Percentiles rank a stretch among this genome's conserved stretches.
phyloP scores from a whole-genome alignment of 2,329 filamentous ascomycete species.

The Elsinoe perseae region DNA sequence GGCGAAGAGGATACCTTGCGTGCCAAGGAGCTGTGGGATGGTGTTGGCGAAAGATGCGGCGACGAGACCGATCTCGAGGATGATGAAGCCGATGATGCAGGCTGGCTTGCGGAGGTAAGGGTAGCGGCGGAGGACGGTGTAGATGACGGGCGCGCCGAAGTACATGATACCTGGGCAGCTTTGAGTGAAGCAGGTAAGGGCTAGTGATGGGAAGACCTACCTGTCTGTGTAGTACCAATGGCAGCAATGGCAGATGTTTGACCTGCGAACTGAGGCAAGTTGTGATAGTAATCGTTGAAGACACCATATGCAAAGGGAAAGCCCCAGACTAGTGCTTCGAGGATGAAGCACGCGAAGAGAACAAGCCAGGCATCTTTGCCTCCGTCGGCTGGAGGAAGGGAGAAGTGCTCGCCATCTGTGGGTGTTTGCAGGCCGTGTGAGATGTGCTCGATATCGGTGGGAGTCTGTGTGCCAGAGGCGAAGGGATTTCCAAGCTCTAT shows the following conservation, averaged over 20 bases:
- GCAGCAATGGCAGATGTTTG: conserved; percentile 33
- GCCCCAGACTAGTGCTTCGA: conserved; percentile 26
- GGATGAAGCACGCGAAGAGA: conserved; percentile 37
- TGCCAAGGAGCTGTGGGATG: conserved; percentile 32
- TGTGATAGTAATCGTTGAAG: conserved; percentile 24
- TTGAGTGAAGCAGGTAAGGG: no score
- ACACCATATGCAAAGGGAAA: conserved; percentile 24
- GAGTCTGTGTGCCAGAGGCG: not conserved
- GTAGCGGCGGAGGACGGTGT: conserved; percentile 32
- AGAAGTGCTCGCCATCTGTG: not conserved
- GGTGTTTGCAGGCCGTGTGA: not conserved
- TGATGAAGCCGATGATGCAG: conserved; percentile 31
- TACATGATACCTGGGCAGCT: no score
- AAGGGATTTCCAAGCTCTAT: conserved; percentile 2
- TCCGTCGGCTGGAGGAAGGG: conserved; percentile 25
- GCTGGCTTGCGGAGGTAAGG: conserved; percentile 31
- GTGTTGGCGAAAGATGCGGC: conserved; percentile 31
- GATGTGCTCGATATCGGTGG: not conserved
- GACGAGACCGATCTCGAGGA: conserved; percentile 32
- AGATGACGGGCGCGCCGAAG: conserved; percentile 37
- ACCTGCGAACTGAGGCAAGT: conserved; percentile 20
- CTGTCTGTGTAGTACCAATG: conserved; percentile 38
- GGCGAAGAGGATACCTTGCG: conserved; percentile 37
- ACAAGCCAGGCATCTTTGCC: conserved; percentile 40
- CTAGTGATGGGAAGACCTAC: no score